phyloP scores from a whole-genome alignment of 495 filamentous ascomycete genomes.

The Astrothelium macrocarpum region DNA sequence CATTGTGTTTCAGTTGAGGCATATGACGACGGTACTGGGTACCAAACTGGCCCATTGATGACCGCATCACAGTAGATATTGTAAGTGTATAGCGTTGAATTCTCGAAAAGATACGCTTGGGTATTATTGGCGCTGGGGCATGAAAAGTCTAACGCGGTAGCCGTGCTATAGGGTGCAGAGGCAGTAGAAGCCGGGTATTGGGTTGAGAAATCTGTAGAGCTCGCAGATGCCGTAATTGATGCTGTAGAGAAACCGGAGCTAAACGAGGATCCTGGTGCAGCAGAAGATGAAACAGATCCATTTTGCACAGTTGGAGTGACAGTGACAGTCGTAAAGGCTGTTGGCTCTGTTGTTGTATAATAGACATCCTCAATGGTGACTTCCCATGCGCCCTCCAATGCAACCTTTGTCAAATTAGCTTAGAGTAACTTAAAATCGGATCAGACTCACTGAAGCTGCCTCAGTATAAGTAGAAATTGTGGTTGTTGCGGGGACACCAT shows the following conservation, averaged over 20 bases:
- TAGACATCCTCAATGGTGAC: background rate
- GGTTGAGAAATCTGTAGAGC: background rate
- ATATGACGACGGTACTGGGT: background rate
- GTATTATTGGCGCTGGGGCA: background rate
- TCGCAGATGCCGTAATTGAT: background rate
- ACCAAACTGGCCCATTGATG: background rate
- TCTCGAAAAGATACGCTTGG: background rate
- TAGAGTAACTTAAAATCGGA: background rate
- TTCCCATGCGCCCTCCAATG: background rate
- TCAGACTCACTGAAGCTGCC: background rate
- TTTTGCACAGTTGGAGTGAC: background rate
- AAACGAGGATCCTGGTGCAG: background rate
- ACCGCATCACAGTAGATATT: background rate
- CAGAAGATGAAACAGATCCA: background rate
- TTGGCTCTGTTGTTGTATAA: constrained; percentile 2
- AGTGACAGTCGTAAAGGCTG: background rate
- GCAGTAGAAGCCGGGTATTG: background rate
- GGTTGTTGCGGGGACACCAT: background rate
- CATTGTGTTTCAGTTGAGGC: background rate
- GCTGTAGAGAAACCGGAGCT: background rate
- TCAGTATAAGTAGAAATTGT: constrained; percentile 1
- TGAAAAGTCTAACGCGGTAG: background rate
- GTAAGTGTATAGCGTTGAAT: background rate
- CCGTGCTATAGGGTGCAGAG: background rate
- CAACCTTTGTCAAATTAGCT: background rate